Conservation (phyloP, 352 stramenopile species). For the Globisporangium ultimum region DNA sequence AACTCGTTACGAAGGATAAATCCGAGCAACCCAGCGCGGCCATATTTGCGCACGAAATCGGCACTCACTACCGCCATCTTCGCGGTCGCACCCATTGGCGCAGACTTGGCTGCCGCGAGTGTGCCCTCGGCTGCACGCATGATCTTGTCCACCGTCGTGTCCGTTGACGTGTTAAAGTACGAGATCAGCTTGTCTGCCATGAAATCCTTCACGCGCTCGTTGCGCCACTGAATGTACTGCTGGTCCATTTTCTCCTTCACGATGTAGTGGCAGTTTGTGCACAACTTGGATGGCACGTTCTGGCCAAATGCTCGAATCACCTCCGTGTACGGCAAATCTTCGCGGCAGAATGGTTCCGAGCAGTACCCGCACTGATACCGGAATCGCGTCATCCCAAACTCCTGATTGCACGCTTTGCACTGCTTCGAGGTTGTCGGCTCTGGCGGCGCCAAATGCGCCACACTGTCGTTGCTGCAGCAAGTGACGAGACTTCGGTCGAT, state of each 20-base stretch:
- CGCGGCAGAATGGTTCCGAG: slow-evolving; percentile 71
- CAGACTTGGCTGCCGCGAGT: slow-evolving; percentile 70
- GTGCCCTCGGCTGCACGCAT: slow-evolving; percentile 77
- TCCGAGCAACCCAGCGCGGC: slow-evolving; percentile 65
- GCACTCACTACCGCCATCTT: slow-evolving; percentile 85
- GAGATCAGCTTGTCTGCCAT: slow-evolving; percentile 53
- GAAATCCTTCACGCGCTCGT: slow-evolving; percentile 78
- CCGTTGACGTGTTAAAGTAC: slow-evolving; percentile 77
- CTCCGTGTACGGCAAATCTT: slow-evolving; percentile 56
- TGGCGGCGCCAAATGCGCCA: slow-evolving; percentile 49
- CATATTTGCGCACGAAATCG: slow-evolving; percentile 84
- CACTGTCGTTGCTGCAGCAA: slow-evolving; percentile 53
- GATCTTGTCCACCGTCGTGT: slow-evolving; percentile 85
- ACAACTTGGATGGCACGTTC: slow-evolving; percentile 54
- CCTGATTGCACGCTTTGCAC: slow-evolving; percentile 64
- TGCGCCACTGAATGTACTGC: slow-evolving; percentile 75
- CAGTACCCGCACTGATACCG: slow-evolving; percentile 84
- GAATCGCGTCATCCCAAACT: slow-evolving; percentile 85
- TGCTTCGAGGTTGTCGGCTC: slow-evolving; percentile 55
- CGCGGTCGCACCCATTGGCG: slow-evolving; percentile 72
- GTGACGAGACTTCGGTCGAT: slow-evolving; percentile 71
- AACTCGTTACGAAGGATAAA: slow-evolving; percentile 88
- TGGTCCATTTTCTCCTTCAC: slow-evolving; percentile 74
- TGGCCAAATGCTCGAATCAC: slow-evolving; percentile 70
- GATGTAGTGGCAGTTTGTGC: slow-evolving; percentile 66